phyloP scores from a whole-genome alignment of 306 rosid genomes.

The Quercus gilva region DNA sequence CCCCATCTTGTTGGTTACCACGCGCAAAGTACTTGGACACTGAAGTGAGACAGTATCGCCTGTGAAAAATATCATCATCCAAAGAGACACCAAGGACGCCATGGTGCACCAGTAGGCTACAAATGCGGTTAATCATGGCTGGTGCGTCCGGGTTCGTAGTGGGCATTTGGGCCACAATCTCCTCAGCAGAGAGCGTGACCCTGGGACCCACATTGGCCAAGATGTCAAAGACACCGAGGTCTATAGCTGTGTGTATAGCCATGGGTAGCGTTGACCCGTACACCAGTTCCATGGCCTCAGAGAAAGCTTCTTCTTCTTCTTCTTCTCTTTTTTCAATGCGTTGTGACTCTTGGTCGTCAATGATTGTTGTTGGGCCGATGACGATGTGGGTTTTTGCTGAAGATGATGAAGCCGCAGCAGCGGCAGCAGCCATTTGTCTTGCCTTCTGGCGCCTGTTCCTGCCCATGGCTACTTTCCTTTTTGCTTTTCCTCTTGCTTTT shows the following conservation, averaged over 20 bases:
- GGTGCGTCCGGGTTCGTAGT: constrained; percentile 39
- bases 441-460: too few species aligned
- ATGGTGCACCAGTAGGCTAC: constrained; percentile 44
- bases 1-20: constrained; percentile 30
- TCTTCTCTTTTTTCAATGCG: background rate
- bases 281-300: constrained; percentile 33
- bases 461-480: too few species aligned
- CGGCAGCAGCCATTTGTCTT: too few species aligned
- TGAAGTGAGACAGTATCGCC: constrained; percentile 35
- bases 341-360: background rate
- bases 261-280: constrained; percentile 20
- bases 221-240: constrained; percentile 54
- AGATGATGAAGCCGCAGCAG: too few species aligned
- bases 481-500: too few species aligned
- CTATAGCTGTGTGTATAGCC: constrained; percentile 36
- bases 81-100: constrained; percentile 37
- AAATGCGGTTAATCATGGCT: constrained; percentile 49
- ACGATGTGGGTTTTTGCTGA: too few species aligned
- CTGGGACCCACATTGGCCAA: constrained; percentile 37
- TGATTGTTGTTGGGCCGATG: too few species aligned
- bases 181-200: constrained; percentile 26
- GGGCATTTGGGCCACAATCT: constrained; percentile 31
- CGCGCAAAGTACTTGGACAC: constrained; percentile 36
- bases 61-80: constrained; percentile 1
- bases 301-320: constrained; percentile 43